Evolutionary conservation across 2,329 filamentous ascomycete genomes (phyloP).

Genomic region (Cladosporium sphaerospermum): DNA sequence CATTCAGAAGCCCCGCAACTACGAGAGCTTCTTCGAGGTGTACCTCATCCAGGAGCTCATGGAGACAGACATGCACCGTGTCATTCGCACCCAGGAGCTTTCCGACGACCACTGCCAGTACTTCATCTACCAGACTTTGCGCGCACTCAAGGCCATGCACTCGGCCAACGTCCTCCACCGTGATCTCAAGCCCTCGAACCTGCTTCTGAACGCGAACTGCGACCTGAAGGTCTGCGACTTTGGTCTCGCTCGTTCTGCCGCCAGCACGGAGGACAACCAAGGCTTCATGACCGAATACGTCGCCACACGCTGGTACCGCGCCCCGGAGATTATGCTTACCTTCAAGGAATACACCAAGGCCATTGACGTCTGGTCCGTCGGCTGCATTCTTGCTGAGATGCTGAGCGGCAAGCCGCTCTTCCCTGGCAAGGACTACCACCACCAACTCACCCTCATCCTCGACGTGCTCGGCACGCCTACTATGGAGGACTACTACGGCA

Average conservation of each 20-base stretch:
- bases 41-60: conserved; percentile 99
- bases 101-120: conserved; percentile 99
- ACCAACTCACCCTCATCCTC: conserved; percentile 93
- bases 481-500: conserved; percentile 99
- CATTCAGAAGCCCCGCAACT: conserved; percentile 95
- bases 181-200: conserved; percentile 94
- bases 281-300: conserved; percentile 99
- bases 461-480: conserved; percentile 96
- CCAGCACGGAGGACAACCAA: conserved; percentile 98
- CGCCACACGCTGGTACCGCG: conserved; percentile 96
- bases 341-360: conserved; percentile 99
- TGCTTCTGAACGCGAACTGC: conserved; percentile 96
- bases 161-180: conserved; percentile 96
- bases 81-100: conserved; percentile 96
- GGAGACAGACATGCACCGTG: conserved; percentile 99
- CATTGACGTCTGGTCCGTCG: conserved; percentile 98
- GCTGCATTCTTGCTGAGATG: conserved; percentile 98
- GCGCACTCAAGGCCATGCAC: conserved; percentile 98
- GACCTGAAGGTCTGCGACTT: conserved; percentile 99
- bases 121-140: conserved; percentile 99
- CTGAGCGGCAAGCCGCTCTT: conserved; percentile 96
- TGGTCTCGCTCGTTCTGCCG: conserved; percentile 83
- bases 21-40: conserved; percentile 93
- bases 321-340: conserved; percentile 98
- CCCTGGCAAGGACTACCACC: conserved; percentile 98